Evolutionary conservation across 2,329 filamentous ascomycete species (phyloP), one percentile per base, ranked within the genome.

Genomic region (Grosmannia huntii): DNA sequence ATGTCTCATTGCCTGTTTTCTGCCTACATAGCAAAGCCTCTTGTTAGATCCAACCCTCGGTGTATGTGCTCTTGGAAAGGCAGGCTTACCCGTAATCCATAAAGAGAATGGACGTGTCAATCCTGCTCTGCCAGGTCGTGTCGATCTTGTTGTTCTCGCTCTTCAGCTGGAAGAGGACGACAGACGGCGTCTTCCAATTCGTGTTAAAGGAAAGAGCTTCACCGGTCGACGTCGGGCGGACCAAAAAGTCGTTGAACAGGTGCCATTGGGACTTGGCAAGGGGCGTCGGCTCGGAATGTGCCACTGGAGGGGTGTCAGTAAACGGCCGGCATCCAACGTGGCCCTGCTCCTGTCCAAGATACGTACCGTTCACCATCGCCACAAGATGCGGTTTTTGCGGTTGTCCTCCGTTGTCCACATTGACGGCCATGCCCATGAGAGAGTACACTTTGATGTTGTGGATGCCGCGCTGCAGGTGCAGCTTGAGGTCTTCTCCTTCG

Each of bases 161-260:
- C 70, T 92, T 95, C 31, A 87, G 74, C 69, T 99, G 94, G 71
- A 89, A 99, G 5, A 89, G 80, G 57, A 99, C 74, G 5, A 97
- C 86, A 14, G 89, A 90, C 0, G 94, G 94, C 55, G 90, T 78
- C 73, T 97, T 99, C 94, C 94, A 99, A 21, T 84, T 80, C 4
- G 90, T 83, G 61, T 92, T 91, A 70, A 97, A 99, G 27, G 86
- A 84, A 21, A 97, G 76, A 0, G 92, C 95, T 68, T 99, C 92
- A 16, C 56, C 57, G 61, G 90, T 85, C 31, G 82, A 80, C 36
- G 85, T 82, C 19, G 96, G 82, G 11, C 86, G 84, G 25, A 99
- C 95, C 41, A 96, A 73, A 66, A 99, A 99, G 71, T 99, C 94
- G 65, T 99, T 99, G 75, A 99, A 96, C 1, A 99, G 73, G 71